Conservation (phyloP, 441 rosid species). For the Kokia cookei region DNA sequence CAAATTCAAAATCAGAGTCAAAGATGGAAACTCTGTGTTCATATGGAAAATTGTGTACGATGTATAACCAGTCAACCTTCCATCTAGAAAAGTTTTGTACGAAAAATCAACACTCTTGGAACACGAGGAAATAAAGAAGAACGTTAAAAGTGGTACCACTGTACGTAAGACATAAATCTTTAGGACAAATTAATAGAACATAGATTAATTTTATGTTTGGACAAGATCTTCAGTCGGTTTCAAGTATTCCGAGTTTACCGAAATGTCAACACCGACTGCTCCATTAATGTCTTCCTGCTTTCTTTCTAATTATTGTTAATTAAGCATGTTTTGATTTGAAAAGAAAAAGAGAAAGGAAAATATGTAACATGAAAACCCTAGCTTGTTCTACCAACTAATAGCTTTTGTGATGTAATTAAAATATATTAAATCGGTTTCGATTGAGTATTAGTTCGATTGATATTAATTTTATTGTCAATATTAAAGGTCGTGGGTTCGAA, state of each 20-base stretch:
- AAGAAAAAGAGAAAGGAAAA: neutral
- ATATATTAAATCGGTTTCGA: no score
- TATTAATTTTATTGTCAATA: no score
- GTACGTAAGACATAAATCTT: neutral
- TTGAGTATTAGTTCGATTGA: no score
- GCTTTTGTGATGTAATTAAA: no score
- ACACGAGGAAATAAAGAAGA: no score
- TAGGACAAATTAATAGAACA: neutral
- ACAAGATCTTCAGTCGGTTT: neutral
- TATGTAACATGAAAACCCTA: no score
- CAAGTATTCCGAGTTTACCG: neutral
- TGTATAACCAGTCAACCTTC: neutral
- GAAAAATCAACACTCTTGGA: no score
- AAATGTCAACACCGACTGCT: neutral
- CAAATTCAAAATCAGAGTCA: neutral
- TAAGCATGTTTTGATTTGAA: neutral
- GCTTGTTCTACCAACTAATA: no score
- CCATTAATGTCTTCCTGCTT: neutral
- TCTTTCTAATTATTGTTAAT: neutral
- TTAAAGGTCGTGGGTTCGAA: no score
- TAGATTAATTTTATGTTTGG: neutral
- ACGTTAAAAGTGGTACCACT: no score
- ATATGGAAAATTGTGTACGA: neutral
- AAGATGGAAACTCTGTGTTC: neutral
- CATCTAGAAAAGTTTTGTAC: neutral